phyloP scores from a whole-genome alignment of 2,329 filamentous ascomycete species.

The Cadophora gregata region DNA sequence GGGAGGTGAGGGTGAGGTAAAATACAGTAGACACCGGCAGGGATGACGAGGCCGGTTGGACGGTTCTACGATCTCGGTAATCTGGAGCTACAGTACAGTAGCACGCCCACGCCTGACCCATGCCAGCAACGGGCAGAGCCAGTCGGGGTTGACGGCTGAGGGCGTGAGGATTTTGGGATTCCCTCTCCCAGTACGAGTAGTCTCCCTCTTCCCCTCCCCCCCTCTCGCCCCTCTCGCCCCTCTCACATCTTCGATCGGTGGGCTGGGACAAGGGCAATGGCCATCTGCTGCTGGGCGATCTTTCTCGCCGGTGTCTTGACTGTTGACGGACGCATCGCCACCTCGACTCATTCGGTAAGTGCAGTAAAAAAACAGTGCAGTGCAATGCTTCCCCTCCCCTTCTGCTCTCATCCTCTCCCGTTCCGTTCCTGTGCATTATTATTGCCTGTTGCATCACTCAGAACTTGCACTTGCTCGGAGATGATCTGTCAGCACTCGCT shows the following conservation, averaged over 20 bases:
- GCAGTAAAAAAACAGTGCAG: not conserved
- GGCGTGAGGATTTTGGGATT: too few relatives aligned
- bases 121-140: not conserved
- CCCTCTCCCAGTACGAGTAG: too few relatives aligned
- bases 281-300: slow-evolving; percentile 3
- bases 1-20: too few relatives aligned
- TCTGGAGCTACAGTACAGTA: too few relatives aligned
- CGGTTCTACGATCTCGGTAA: slow-evolving; percentile 9
- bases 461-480: not conserved
- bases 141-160: not conserved
- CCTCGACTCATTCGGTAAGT: not conserved
- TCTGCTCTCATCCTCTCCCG: too few relatives aligned
- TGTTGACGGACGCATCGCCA: slow-evolving; percentile 6
- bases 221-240: too few relatives aligned
- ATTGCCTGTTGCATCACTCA: not conserved
- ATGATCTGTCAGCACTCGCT: not conserved
- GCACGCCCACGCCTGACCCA: not conserved
- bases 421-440: too few relatives aligned
- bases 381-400: too few relatives aligned
- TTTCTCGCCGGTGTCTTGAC: not conserved
- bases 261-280: not conserved
- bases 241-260: slow-evolving; percentile 1
- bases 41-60: not conserved
- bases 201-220: too few relatives aligned
- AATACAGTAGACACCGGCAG: too few relatives aligned